Evolutionary conservation across 139 green algal species (phyloP).

Genomic region (Chlorella sorokiniana): DNA sequence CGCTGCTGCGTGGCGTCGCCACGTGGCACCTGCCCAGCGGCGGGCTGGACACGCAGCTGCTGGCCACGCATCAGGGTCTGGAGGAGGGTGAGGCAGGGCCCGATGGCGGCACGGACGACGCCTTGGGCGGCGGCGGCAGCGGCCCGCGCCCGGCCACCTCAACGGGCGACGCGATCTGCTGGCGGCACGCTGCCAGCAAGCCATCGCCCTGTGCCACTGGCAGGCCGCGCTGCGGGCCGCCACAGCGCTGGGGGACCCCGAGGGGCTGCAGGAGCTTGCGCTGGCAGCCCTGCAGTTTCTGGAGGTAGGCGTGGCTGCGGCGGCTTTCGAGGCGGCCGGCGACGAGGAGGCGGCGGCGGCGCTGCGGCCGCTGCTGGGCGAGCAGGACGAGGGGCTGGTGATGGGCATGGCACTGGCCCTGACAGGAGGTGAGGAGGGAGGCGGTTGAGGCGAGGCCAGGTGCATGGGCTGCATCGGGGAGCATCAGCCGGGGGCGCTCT

Average conservation of each 20-base stretch:
- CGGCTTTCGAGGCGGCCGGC: constrained; percentile 59
- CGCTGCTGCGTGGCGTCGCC: constrained; percentile 52
- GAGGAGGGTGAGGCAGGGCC: too few relatives aligned
- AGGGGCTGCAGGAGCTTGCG: constrained; percentile 63
- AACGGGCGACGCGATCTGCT: not conserved
- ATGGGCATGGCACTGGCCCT: constrained; percentile 72
- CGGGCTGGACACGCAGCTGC: not conserved
- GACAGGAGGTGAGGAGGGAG: constrained; percentile 39
- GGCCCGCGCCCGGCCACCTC: too few relatives aligned
- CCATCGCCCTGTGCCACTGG: constrained; percentile 49
- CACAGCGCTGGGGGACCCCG: constrained; percentile 40
- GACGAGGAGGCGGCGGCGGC: constrained; percentile 71
- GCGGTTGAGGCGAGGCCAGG: not conserved
- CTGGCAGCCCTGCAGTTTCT: constrained; percentile 63
- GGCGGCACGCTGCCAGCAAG: constrained; percentile 41
- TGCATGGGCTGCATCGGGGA: too few relatives aligned
- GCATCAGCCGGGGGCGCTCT: too few relatives aligned
- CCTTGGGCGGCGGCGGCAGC: too few relatives aligned
- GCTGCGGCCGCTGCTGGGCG: constrained; percentile 56
- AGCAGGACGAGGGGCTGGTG: constrained; percentile 78
- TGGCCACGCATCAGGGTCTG: constrained; percentile 4
- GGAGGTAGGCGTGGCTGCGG: constrained; percentile 67
- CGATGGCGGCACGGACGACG: not conserved
- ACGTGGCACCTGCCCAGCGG: too few relatives aligned
- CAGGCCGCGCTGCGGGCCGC: constrained; percentile 58